phyloP scores from a whole-genome alignment of 2,329 filamentous ascomycete genomes.

The Colletotrichum siamense region DNA sequence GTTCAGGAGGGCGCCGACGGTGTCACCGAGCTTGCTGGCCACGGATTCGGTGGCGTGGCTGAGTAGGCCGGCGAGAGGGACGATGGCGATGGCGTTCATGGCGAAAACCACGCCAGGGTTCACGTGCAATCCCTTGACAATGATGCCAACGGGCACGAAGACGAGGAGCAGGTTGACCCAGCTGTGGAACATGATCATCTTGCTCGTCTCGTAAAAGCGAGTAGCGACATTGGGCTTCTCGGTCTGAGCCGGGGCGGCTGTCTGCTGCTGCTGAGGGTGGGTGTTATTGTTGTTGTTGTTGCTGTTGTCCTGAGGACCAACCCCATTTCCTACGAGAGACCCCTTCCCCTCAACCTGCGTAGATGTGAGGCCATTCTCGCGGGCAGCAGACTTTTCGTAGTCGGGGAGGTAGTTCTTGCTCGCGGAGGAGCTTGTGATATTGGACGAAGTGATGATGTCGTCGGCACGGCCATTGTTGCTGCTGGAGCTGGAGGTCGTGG shows the following conservation, averaged over 20 bases:
- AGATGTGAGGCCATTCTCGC: constrained; percentile 35
- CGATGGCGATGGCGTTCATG: constrained; percentile 77
- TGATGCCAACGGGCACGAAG: constrained; percentile 81
- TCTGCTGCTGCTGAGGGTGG: not conserved
- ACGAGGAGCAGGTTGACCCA: constrained; percentile 80
- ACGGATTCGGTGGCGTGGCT: constrained; percentile 79
- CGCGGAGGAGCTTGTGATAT: constrained; percentile 27
- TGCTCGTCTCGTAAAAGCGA: constrained; percentile 16
- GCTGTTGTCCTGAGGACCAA: constrained; percentile 3
- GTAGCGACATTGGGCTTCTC: constrained; percentile 2
- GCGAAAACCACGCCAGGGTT: constrained; percentile 66
- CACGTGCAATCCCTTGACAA: constrained; percentile 61
- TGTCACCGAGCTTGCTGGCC: constrained; percentile 74
- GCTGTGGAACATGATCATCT: constrained; percentile 70
- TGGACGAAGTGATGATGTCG: constrained; percentile 22
- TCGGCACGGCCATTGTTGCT: constrained; percentile 9
- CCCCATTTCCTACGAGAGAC: constrained; percentile 55
- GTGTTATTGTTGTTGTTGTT: constrained; percentile 18
- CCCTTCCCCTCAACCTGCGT: constrained; percentile 59
- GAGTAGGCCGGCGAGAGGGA: constrained; percentile 75
- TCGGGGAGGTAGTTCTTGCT: constrained; percentile 27
- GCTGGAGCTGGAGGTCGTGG: not conserved
- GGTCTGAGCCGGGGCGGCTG: not conserved
- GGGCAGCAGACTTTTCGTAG: not conserved
- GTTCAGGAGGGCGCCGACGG: constrained; percentile 75